phyloP scores from a whole-genome alignment of 2,329 filamentous ascomycete species.

The Hortaea sp. region DNA sequence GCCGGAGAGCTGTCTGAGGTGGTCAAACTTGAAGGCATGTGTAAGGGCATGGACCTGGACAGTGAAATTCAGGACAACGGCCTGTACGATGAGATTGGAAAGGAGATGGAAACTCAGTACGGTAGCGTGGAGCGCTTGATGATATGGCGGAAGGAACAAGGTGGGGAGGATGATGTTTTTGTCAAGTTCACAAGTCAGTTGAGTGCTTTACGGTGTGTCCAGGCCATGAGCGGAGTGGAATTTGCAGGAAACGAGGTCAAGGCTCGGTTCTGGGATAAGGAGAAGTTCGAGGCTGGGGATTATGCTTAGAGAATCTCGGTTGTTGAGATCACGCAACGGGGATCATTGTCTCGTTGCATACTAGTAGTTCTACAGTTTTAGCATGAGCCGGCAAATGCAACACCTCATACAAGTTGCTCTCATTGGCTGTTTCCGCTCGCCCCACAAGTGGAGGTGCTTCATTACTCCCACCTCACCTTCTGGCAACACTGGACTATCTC shows the following conservation, averaged over 20 bases:
- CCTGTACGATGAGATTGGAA: constrained; percentile 87
- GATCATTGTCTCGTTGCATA: too few species aligned
- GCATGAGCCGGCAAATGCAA: too few species aligned
- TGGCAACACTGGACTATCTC: too few species aligned
- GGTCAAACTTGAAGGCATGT: constrained; percentile 72
- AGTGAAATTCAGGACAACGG: constrained; percentile 59
- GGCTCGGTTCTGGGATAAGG: constrained; percentile 72
- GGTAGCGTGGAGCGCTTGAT: constrained; percentile 31
- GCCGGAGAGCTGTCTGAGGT: constrained; percentile 62
- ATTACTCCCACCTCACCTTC: too few species aligned
- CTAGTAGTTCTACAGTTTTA: too few species aligned
- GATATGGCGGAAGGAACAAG: constrained; percentile 48
- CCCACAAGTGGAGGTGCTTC: too few species aligned
- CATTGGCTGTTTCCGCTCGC: too few species aligned
- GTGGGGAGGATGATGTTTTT: constrained; percentile 52
- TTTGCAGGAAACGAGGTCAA: constrained; percentile 80
- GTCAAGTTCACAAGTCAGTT: constrained; percentile 85
- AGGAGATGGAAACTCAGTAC: constrained; percentile 73
- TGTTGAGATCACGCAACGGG: too few species aligned
- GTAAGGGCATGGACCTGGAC: constrained; percentile 72
- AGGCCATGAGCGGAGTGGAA: constrained; percentile 73
- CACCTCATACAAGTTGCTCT: too few species aligned
- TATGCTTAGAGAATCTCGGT: constrained; percentile 12
- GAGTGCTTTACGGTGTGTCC: constrained; percentile 81
- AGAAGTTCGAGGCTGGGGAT: constrained; percentile 64